Conservation (phyloP, 2,329 filamentous ascomycete genomes). For the Aspergillus nomiae region DNA sequence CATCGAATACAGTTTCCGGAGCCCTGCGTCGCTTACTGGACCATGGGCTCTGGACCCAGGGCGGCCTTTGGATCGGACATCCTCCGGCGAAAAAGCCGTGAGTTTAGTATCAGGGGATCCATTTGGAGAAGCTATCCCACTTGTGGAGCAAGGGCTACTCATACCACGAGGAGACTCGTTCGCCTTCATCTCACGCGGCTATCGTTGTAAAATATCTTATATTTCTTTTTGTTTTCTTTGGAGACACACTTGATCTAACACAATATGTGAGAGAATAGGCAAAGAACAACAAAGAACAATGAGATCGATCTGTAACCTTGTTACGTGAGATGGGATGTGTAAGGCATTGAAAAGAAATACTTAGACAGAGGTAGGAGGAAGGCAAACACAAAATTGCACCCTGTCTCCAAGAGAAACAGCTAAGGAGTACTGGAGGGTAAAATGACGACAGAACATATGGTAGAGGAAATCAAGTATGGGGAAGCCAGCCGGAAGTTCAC, state of each 20-base stretch:
- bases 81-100: constrained; percentile 66
- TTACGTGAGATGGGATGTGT: neutral
- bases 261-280: neutral
- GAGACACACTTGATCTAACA: neutral
- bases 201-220: neutral
- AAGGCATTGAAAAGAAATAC: neutral
- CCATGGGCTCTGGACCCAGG: constrained; percentile 20
- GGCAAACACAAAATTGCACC: neutral
- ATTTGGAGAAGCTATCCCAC: constrained; percentile 59
- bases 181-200: constrained; percentile 23
- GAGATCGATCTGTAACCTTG: neutral
- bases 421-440: neutral
- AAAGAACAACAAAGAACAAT: neutral
- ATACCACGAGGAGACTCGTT: constrained; percentile 30
- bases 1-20: constrained; percentile 24
- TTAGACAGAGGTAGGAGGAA: neutral
- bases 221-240: neutral
- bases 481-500: neutral
- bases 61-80: constrained; percentile 47
- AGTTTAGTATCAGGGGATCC: constrained; percentile 67
- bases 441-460: neutral
- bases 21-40: constrained; percentile 17
- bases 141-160: constrained; percentile 44
- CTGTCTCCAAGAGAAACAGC: neutral
- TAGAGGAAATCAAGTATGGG: neutral